Base-by-base conservation (phyloP, 129 eudicot species). In the Pittosporum tobira region DNA sequence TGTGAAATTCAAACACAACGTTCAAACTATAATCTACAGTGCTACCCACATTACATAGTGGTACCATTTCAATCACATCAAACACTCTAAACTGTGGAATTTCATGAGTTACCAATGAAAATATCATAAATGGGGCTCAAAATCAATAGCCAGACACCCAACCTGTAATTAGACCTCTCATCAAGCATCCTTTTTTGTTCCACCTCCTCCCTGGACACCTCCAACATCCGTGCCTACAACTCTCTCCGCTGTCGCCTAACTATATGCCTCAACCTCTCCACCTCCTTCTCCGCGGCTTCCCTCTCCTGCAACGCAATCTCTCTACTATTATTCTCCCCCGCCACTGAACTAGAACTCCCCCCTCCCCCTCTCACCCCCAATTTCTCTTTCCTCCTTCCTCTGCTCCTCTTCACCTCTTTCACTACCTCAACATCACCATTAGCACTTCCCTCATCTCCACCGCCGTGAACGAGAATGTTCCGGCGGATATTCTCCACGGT, bases 131-230 rank as follows among this genome's bases (percentile, higher is more conserved):
- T n/a, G 2, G 23, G 10, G 30, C 11, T 9, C 28, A 48, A 24
- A 58, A 19, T 21, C 16, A 48, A 24, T 5, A 16, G 16, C 16
- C 24, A 26, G 34, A 57, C 21, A 64, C 38, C 59, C 34, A 25
- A 89, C 99, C 99, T 91, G 72, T 73, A 81, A 75, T 76, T 86
- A 0, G 84, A 69, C 36, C 96, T 77, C 70, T 91, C 94, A 64
- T 91, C 94, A 20, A 91, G 80, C 96, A 91, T 78, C 28, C 99
- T 69, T 69, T 87, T 91, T 43, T 96, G 77, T 19, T 87, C 99
- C 22, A 84, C 88, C 70, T 87, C 99, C 68, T 91, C 99, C 46
- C 79, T 68, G 0, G 99, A 78, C 18, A 87, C 96, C 79, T 91
- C 99, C 73, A 79, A 27, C 94, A 91, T 91, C 58, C 73, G 66